Base-by-base conservation (phyloP, 1,284 basidiomycete genomes). In the Ustilago loliicola region DNA sequence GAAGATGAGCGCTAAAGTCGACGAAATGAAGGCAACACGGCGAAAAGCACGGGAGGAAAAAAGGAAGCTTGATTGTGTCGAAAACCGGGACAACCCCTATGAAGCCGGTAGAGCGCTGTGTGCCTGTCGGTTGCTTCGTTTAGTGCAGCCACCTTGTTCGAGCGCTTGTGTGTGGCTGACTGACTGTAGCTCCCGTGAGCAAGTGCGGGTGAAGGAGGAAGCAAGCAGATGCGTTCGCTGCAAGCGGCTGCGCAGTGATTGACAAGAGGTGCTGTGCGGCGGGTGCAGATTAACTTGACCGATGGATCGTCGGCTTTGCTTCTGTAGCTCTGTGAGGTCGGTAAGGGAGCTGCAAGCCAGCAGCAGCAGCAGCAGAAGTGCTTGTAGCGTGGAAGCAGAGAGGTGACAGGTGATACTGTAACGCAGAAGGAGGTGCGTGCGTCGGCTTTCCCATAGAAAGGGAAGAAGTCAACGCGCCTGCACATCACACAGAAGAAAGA, bases 1-100 rank as follows among this genome's bases (percentile, higher is more conserved):
- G 61, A 21, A 2, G 34, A 17, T 5, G 45, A 45, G 13, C 32
- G 56, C 21, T n/a, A 25, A 29, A 21, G 34, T 2, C 56, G 45
- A 50, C 36, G 56, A 50, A 53, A 66, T 61, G 59, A 72, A 32
- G 32, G 21, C 48, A 51, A 45, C 38, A 36, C 15, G 57, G n/a
- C 50, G 21, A 57, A 15, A 57, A 30, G 25, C 34, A n/a, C 27
- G 30, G 21, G 19, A 38, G 17, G 40, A 29, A 8, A 10, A 32
- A 21, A 25, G 29, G 29, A 30, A 21, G 30, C 38, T 30, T 15
- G 42, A 19, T 6, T n/a, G 36, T 27, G 17, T 57, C 27, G 21
- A 29, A 29, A 25, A 19, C 17, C 27, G 42, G 15, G 25, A 58
- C 30, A 34, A 23, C 56, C 29, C 45, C 56, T 48, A 58, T 58